These are phyloP conservation scores for Saururus chinensis DNA, from an alignment of 164 flowering plant genomes.

Conservation along the genomic window DNA sequence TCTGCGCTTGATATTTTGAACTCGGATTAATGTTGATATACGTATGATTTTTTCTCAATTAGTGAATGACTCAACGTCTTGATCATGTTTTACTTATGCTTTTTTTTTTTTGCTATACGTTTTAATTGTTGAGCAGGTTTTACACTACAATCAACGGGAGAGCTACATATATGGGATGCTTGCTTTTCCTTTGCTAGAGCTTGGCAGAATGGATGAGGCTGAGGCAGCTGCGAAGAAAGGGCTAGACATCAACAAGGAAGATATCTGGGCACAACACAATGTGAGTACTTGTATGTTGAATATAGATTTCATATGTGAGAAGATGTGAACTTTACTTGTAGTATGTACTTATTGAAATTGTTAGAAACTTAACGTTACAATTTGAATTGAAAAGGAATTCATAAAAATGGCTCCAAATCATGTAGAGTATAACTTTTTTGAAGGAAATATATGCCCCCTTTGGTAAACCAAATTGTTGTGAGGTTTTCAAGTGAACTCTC, in stretches of 20 bases:
- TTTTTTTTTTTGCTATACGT: constrained; percentile 1
- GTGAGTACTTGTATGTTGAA: constrained; percentile 30
- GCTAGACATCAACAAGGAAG: constrained; percentile 56
- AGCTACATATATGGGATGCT: constrained; percentile 77
- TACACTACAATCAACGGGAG: constrained; percentile 48
- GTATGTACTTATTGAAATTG: too few relatives aligned
- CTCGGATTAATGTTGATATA: neutral
- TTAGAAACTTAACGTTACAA: too few relatives aligned
- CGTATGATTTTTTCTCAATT: too few relatives aligned
- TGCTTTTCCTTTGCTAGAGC: constrained; percentile 83
- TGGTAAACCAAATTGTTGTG: too few relatives aligned
- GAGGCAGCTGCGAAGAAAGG: constrained; percentile 74
- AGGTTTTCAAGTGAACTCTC: too few relatives aligned
- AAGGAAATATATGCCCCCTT: too few relatives aligned
- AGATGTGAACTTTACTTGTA: too few relatives aligned
- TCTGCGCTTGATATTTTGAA: neutral
- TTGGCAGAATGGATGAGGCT: constrained; percentile 66
- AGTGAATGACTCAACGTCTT: neutral
- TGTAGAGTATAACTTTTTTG: too few relatives aligned
- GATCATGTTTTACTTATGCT: neutral
- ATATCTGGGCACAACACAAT: constrained; percentile 81
- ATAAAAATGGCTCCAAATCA: too few relatives aligned
- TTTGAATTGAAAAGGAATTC: too few relatives aligned
- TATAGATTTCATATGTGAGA: too few relatives aligned
- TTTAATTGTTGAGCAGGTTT: constrained; percentile 33